A percentile compares a stretch with the other conserved stretches of the same genome.
These are phyloP conservation scores for Sicyos baderoa DNA, from an alignment of 306 rosid genomes.

Conservation along the genomic window DNA sequence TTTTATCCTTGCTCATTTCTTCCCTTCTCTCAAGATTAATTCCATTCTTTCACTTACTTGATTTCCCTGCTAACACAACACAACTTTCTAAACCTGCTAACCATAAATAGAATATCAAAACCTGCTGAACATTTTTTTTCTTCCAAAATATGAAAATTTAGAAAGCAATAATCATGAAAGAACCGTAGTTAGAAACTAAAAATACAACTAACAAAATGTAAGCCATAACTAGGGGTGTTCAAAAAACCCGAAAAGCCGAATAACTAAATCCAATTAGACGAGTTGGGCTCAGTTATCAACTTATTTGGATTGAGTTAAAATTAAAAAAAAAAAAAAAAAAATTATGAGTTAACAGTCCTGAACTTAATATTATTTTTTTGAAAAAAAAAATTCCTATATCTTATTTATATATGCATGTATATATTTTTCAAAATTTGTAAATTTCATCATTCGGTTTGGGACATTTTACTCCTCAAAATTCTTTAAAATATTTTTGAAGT, in stretches of 20 bases:
- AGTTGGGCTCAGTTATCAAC: too few relatives aligned
- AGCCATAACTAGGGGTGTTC: background rate
- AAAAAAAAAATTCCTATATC: too few relatives aligned
- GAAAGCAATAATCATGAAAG: background rate
- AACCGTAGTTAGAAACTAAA: background rate
- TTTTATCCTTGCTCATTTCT: slow-evolving; percentile 48
- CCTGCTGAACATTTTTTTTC: background rate
- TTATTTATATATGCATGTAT: too few relatives aligned
- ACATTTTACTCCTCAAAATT: too few relatives aligned
- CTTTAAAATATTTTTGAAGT: too few relatives aligned
- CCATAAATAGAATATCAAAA: slow-evolving; percentile 9
- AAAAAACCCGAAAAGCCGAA: background rate
- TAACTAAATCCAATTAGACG: too few relatives aligned
- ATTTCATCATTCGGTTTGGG: too few relatives aligned
- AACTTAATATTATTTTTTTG: too few relatives aligned
- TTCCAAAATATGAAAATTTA: background rate
- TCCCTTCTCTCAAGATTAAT: slow-evolving; percentile 42
- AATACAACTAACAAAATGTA: background rate
- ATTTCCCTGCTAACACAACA: slow-evolving; percentile 20
- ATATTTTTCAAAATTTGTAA: too few relatives aligned
- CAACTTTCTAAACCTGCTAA: slow-evolving; percentile 24
- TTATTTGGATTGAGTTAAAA: too few relatives aligned
- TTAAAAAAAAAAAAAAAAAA: too few relatives aligned
- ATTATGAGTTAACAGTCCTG: too few relatives aligned
- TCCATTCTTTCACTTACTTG: slow-evolving; percentile 27